A percentile compares a stretch with the other conserved stretches of the same genome.
These are phyloP conservation scores for Metschnikowia cerradonensis DNA, from an alignment of 805 yeast species.

Conservation along the genomic window DNA sequence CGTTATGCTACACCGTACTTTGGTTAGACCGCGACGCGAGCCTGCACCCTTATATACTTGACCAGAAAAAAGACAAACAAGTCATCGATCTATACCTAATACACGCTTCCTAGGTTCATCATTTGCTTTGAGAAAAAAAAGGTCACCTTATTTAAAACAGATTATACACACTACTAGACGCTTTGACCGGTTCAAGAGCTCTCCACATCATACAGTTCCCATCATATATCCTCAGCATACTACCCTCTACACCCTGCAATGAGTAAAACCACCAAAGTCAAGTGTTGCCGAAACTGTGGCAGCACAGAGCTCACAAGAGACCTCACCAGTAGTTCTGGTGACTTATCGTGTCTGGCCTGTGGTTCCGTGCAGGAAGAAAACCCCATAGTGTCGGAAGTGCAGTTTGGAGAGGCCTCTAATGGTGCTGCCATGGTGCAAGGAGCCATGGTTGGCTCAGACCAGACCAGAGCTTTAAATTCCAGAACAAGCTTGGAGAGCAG, in stretches of 20 bases:
- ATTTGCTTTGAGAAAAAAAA: too few species aligned
- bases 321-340: constrained; percentile 44
- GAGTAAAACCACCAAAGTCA: constrained; percentile 10
- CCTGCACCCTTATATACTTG: constrained; percentile 1
- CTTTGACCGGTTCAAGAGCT: neutral
- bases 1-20: neutral
- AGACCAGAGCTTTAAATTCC: constrained; percentile 67
- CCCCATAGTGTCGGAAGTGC: constrained; percentile 92
- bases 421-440: constrained; percentile 98
- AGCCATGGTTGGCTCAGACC: constrained; percentile 85
- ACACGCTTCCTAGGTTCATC: neutral
- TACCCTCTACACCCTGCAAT: neutral
- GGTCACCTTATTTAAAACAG: too few species aligned
- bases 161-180: neutral
- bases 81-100: neutral
- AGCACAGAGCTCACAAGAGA: constrained; percentile 15
- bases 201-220: neutral
- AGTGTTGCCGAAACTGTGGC: constrained; percentile 16
- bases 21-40: neutral
- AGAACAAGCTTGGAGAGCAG: constrained; percentile 77
- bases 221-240: neutral
- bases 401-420: constrained; percentile 84
- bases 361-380: constrained; percentile 88
- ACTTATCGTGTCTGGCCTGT: constrained; percentile 75
- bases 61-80: constrained; percentile 3